Conservation (phyloP, 164 flowering plant genomes). For the Hamamelis virginiana region DNA sequence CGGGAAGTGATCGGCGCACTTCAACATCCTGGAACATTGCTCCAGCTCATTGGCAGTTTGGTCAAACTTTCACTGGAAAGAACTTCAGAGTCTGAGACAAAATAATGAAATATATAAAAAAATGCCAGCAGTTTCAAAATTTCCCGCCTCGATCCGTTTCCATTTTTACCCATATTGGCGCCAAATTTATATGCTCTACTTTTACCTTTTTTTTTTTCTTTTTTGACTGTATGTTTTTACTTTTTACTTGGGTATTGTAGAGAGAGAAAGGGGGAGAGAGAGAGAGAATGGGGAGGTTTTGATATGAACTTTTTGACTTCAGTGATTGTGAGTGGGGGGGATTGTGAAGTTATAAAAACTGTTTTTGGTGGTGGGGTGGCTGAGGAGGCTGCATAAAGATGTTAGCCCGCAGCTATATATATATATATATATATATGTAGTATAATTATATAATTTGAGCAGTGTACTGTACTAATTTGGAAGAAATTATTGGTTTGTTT, state of each 20-base stretch:
- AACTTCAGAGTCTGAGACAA: conserved; percentile 48
- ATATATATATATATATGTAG: not conserved
- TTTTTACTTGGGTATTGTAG: not conserved
- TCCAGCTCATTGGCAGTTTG: conserved; percentile 57
- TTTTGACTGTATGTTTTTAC: not conserved
- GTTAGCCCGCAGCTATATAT: conserved; percentile 46
- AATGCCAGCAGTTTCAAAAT: not conserved
- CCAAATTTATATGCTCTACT: conserved; percentile 2
- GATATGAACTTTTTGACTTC: conserved; percentile 9
- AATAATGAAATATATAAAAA: not conserved
- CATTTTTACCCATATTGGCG: conserved; percentile 13
- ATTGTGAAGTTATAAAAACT: no score
- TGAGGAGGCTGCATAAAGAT: conserved; percentile 44
- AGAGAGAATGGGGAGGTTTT: not conserved
- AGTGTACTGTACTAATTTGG: conserved; percentile 5
- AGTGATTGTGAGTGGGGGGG: not conserved
- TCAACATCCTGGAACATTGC: conserved; percentile 65
- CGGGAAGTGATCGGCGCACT: conserved; percentile 50
- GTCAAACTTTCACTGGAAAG: conserved; percentile 62
- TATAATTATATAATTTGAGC: not conserved
- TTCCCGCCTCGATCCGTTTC: conserved; percentile 7
- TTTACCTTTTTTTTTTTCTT: not conserved
- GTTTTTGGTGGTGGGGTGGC: no score
- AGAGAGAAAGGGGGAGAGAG: not conserved
- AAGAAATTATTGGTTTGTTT: conserved; percentile 4